A percentile compares a stretch with the other conserved stretches of the same genome.
Conservation (phyloP, 225 moss, liverwort and hornwort genomes). For the Anthoceros angustus region DNA sequence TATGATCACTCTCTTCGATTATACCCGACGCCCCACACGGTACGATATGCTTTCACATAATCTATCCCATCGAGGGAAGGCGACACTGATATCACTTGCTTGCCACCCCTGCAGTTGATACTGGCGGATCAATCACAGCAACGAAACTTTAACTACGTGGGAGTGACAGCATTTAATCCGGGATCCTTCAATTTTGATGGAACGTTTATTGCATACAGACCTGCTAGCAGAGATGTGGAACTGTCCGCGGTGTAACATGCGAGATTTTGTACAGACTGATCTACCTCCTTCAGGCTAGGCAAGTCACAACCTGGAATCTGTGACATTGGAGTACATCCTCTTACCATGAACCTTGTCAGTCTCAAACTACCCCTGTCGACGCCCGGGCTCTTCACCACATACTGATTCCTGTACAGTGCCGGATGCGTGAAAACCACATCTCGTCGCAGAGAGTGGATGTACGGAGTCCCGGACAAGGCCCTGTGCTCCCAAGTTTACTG, state of each 20-base stretch:
- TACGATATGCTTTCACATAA: slow-evolving; percentile 9
- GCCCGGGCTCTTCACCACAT: too few relatives aligned
- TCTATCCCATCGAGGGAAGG: background rate
- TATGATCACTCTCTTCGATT: slow-evolving; percentile 70
- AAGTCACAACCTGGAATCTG: too few relatives aligned
- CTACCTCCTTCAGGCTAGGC: too few relatives aligned
- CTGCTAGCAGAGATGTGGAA: slow-evolving; percentile 68
- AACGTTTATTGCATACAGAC: slow-evolving; percentile 74
- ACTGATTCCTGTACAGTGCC: too few relatives aligned
- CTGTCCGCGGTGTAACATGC: slow-evolving; percentile 42
- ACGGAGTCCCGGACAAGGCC: too few relatives aligned
- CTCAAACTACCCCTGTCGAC: too few relatives aligned
- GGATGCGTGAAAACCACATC: too few relatives aligned
- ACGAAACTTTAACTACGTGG: slow-evolving; percentile 59
- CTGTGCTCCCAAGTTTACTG: too few relatives aligned
- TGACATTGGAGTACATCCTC: too few relatives aligned
- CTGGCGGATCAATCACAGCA: slow-evolving; percentile 68
- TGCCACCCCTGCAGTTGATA: slow-evolving; percentile 26
- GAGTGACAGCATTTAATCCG: slow-evolving; percentile 80
- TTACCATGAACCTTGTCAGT: too few relatives aligned
- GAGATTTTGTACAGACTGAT: too few relatives aligned
- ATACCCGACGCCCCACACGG: slow-evolving; percentile 77
- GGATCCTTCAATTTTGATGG: slow-evolving; percentile 82
- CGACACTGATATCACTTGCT: background rate
- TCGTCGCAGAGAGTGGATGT: too few relatives aligned